A percentile compares a stretch with the other conserved stretches of the same genome.
Conservation (phyloP, 2,329 filamentous ascomycete species). For the Didymella sp. region DNA sequence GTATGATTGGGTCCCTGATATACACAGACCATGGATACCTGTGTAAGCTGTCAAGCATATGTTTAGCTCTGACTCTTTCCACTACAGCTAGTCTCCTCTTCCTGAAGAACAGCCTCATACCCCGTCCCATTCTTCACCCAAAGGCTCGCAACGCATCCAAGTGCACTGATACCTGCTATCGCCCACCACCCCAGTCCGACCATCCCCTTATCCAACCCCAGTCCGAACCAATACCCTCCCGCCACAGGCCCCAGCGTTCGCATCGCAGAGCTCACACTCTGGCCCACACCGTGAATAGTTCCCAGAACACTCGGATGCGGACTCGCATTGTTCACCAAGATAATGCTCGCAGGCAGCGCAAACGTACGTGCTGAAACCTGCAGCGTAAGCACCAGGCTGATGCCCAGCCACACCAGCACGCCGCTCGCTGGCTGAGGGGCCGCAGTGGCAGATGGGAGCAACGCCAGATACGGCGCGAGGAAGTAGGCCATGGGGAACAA, state of each 20-base stretch:
- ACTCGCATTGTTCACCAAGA: constrained; percentile 65
- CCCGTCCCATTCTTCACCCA: constrained; percentile 12
- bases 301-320: constrained; percentile 63
- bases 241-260: constrained; percentile 64
- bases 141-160: constrained; percentile 13
- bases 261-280: constrained; percentile 61
- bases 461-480: constrained; percentile 72
- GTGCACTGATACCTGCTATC: constrained; percentile 42
- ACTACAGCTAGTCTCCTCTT: background rate
- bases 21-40: background rate
- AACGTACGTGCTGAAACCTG: constrained; percentile 79
- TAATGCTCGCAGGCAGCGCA: constrained; percentile 62
- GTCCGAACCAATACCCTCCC: constrained; percentile 61
- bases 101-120: constrained; percentile 2
- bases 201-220: constrained; percentile 61
- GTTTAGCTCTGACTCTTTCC: background rate
- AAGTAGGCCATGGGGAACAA: constrained; percentile 75
- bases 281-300: constrained; percentile 66
- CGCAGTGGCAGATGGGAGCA: constrained; percentile 65
- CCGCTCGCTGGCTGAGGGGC: constrained; percentile 61
- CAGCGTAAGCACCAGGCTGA: constrained; percentile 68
- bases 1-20: background rate
- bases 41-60: background rate
- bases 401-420: constrained; percentile 67
- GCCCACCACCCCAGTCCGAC: constrained; percentile 66